Base-by-base conservation (phyloP, 345 rosid genomes). In the Zanthoxylum bungeanum region DNA sequence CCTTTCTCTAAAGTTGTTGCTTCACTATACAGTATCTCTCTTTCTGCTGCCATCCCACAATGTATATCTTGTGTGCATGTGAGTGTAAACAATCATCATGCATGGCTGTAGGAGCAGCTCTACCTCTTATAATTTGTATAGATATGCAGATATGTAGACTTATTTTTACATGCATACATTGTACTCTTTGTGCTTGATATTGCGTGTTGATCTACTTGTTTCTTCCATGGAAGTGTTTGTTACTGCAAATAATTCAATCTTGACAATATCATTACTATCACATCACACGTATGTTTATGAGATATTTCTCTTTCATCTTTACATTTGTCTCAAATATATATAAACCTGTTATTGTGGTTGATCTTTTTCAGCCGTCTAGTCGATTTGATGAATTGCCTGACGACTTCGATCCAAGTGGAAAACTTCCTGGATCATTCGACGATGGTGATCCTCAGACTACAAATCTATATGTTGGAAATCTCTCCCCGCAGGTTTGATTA, bases 371-470 rank as follows among this genome's bases (percentile, higher is more conserved):
- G 99, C 92, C 91, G 66, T 88, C 98, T 69, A 95, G 89, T 85
- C 87, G 98, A 68, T 89, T 91, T 79, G 99, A 96, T 84, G 99
- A 96, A 72, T 86, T 96, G 40, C 95, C 92, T 58, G 99, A 93
- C 82, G 99, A 93, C 60, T 93, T 96, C 77, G 99, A 96, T 88
- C 98, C 98, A 64, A 92, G 93, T 81, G 99, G 98, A 78, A 96
- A 78, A 85, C 76, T 88, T 66, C 90, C 89, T 63, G 99, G 99
- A 80, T 96, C 99, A 30, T 89, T 96, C 87, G 98, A 96, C 68
- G 99, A 96, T 76, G 97, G 96, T 77, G 99, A 96, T 82, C 99
- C 99, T 34, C 99, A 93, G 74, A 96, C 99, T 57, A 93, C 97
- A 14, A 96, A 96, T 78, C 93, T 96, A 16, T 93, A 96, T 83